These are phyloP conservation scores for Fusarium sp. DNA, from an alignment of 2,329 filamentous ascomycete genomes.

Conservation along the genomic window DNA sequence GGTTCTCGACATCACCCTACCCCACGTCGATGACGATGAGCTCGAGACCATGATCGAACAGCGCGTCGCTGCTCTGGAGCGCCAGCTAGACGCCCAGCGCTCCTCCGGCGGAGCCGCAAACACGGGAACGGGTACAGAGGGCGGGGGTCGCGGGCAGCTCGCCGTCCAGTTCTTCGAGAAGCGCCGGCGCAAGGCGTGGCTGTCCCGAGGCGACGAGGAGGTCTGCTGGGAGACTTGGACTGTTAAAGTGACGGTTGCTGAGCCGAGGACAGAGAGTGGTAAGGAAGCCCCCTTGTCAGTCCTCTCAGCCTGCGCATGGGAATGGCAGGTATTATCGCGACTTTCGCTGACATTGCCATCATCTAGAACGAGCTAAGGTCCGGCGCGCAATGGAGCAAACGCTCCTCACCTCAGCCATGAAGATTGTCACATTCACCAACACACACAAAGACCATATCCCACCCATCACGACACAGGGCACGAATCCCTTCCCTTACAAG, in stretches of 20 bases:
- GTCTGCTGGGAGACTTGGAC: conserved; percentile 98
- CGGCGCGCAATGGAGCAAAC: conserved; percentile 92
- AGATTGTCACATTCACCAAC: conserved; percentile 90
- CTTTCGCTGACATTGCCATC: background rate
- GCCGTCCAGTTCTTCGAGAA: conserved; percentile 96
- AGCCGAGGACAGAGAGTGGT: conserved; percentile 90
- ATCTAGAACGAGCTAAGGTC: conserved; percentile 84
- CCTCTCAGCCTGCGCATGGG: background rate
- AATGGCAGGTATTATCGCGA: background rate
- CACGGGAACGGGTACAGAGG: conserved; percentile 51
- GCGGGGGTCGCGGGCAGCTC: conserved; percentile 81
- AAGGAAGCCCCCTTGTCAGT: conserved; percentile 46
- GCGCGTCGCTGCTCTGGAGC: conserved; percentile 81
- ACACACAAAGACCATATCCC: conserved; percentile 95
- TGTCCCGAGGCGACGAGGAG: conserved; percentile 87
- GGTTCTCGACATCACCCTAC: conserved; percentile 89
- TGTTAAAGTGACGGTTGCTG: conserved; percentile 91
- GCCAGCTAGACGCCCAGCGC: conserved; percentile 76
- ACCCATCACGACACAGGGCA: conserved; percentile 92
- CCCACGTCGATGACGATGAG: conserved; percentile 89
- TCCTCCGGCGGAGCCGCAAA: conserved; percentile 44
- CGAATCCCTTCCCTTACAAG: conserved; percentile 95
- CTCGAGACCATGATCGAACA: conserved; percentile 95
- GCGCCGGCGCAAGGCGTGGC: conserved; percentile 83
- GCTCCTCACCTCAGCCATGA: conserved; percentile 86